These are phyloP conservation scores for Fusarium siculi DNA, from an alignment of 2,329 filamentous ascomycete species.

Conservation along the genomic window DNA sequence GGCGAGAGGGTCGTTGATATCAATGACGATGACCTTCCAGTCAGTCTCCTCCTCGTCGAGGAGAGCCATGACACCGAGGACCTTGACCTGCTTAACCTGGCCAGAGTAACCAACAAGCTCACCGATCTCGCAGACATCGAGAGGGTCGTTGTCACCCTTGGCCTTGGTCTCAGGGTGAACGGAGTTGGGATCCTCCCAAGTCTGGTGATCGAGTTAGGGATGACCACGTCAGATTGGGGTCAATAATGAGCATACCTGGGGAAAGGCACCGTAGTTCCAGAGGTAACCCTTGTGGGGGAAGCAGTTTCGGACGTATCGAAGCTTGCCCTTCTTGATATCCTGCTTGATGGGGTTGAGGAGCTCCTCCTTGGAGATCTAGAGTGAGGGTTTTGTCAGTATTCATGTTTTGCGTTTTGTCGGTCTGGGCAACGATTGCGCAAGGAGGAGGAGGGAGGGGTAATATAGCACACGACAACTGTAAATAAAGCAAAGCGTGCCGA, in stretches of 20 bases:
- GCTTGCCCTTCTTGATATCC: slow-evolving; percentile 99
- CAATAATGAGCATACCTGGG: slow-evolving; percentile 72
- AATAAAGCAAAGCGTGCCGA: neutral
- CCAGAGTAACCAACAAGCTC: slow-evolving; percentile 96
- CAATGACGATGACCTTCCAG: slow-evolving; percentile 99
- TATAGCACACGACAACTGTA: slow-evolving; percentile 28
- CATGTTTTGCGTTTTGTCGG: slow-evolving; percentile 3
- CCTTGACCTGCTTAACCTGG: slow-evolving; percentile 99
- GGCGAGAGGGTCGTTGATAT: slow-evolving; percentile 96
- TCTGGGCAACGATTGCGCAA: slow-evolving; percentile 19
- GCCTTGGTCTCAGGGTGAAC: slow-evolving; percentile 99
- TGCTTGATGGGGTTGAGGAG: slow-evolving; percentile 99
- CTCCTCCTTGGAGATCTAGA: slow-evolving; percentile 97
- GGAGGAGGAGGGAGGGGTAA: slow-evolving; percentile 18
- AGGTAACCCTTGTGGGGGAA: slow-evolving; percentile 99
- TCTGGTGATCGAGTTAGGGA: slow-evolving; percentile 63
- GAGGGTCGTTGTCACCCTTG: slow-evolving; percentile 98
- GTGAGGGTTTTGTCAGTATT: slow-evolving; percentile 38
- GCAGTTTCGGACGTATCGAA: slow-evolving; percentile 99
- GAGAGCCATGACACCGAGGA: slow-evolving; percentile 98
- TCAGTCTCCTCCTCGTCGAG: slow-evolving; percentile 99
- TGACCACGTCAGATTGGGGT: slow-evolving; percentile 6
- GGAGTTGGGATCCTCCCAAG: slow-evolving; percentile 98
- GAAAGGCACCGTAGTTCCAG: slow-evolving; percentile 99
- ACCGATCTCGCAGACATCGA: slow-evolving; percentile 99